Base-by-base conservation (phyloP, 306 rosid species). In the Alnus glutinosa region DNA sequence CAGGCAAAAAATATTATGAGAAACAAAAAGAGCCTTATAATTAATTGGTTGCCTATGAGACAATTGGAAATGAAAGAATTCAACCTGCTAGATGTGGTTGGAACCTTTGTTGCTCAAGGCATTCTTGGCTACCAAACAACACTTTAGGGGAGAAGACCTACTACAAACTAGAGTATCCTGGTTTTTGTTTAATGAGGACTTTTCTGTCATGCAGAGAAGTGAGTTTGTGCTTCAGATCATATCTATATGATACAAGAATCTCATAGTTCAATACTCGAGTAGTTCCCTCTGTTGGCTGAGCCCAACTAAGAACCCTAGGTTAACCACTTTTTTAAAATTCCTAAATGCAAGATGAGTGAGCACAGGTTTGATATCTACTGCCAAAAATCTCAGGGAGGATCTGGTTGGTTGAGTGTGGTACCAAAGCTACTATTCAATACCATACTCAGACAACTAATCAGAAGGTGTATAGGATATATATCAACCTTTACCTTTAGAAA, bases 401-500 rank as follows among this genome's bases (percentile, higher is more conserved):
- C 42, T 63, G 46, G 42, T 10, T 32, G 46, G 69, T 63, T 10
- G 50, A 37, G 50, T 67, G 71, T 36, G 13, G 30, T 67, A 37
- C 30, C n/a, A 16, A 18, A 37, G 71, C 2, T 67, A n/a, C 18
- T 39, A 67, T 67, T 39, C 47, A 37, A 7, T 13, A 42, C 30
- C 37, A 42, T 16, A 58, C 34, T 23, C 64, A 23, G 64, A 58
- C 34, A 58, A 58, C 37, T 55, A 34, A 64, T 64, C n/a, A 64
- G 34, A 66, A 34, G 49, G 71, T 66, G 50, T 6, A 66, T 1
- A 70, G 1, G 9, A 49, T 19, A 71, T 19, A 50, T 18, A 39
- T 39, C 30, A 23, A 30, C 77, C 55, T 71, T 64, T 32, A 70
- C 55, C 75, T 61, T 68, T 69, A 78, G 9, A 16, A 23, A 67